Base-by-base conservation (phyloP, 768 basidiomycete species). In the Tulasnella sp. region DNA sequence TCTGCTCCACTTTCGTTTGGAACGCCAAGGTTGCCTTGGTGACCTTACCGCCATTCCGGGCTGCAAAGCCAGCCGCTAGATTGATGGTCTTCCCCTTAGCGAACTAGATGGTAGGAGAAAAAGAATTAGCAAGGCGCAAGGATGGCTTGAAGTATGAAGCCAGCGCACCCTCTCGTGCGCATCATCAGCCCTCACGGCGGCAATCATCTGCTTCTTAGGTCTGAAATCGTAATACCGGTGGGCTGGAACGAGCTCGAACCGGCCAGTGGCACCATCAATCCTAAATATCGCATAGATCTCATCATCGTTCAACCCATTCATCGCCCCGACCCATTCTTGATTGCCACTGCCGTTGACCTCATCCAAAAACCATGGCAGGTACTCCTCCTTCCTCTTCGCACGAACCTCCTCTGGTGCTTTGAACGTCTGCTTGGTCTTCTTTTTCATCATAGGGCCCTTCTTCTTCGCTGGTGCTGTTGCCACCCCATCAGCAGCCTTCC, bases 181-280 rank as follows among this genome's bases (percentile, higher is more conserved):
- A 72, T 75, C 82, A 72, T 74, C 85, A 71, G 76, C 75, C 42
- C 79, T 79, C 45, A 83, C 84, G 15, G 87, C 73, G 22, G 65
- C 65, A 66, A 81, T 78, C 65, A 89, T 82, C 65, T 82, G 84
- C 44, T 86, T 77, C 64, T 82, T 83, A 75, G 89, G 90, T 72
- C 87, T 87, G 68, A 92, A 92, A 70, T 89, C 90, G 76, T 92
- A 93, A 87, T 87, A 92, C 45, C 90, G 78, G 68, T 89, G 81
- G 4, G 87, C 82, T 12, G 89, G 85, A 10, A 93, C 84, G 70
- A 92, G 90, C 67, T 87, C 84, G 76, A 93, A 92, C 41, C 83
- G 77, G 60, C 89, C 82, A 66, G 83, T 82, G 15, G 84, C 81
- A 31, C 87, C 85, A 45, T 63, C 60, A 21, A 65, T 59, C 82